phyloP scores from a whole-genome alignment of 164 flowering plant species.

The Tetrastigma voinierianum region DNA sequence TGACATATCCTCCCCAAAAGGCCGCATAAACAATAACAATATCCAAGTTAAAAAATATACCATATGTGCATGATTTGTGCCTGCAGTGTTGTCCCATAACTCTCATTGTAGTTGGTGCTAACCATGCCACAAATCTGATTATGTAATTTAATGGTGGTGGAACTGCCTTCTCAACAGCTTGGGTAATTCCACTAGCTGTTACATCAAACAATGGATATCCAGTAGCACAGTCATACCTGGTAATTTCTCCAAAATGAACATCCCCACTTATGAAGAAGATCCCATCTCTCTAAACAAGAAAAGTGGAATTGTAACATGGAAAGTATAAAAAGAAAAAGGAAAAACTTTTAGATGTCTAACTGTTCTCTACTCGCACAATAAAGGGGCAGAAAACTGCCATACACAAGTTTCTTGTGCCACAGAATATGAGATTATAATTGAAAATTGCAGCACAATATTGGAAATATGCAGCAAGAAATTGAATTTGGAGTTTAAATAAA shows the following conservation, averaged over 20 bases:
- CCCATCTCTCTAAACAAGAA: constrained; percentile 54
- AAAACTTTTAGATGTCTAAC: background rate
- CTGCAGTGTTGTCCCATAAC: constrained; percentile 49
- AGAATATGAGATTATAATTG: background rate
- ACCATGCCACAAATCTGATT: constrained; percentile 57
- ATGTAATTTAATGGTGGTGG: constrained; percentile 42
- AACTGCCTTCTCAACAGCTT: constrained; percentile 65
- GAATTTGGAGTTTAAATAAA: background rate
- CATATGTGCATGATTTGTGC: constrained; percentile 66
- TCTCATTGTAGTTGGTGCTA: constrained; percentile 65
- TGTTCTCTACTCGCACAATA: too few relatives aligned
- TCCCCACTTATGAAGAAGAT: constrained; percentile 79
- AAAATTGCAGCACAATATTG: background rate
- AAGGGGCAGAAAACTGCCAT: too few relatives aligned
- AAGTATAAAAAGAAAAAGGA: background rate
- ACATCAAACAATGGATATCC: constrained; percentile 70
- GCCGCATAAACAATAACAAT: background rate
- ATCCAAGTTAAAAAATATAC: constrained; percentile 24
- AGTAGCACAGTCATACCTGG: constrained; percentile 61
- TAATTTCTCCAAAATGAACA: constrained; percentile 82
- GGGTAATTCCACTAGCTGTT: constrained; percentile 80
- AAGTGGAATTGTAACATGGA: background rate
- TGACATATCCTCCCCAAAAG: background rate
- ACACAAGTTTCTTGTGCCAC: too few relatives aligned
- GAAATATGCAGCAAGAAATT: background rate